These are phyloP conservation scores for Arabidopsis hybrid DNA, from an alignment of 441 rosid genomes.

Conservation along the genomic window DNA sequence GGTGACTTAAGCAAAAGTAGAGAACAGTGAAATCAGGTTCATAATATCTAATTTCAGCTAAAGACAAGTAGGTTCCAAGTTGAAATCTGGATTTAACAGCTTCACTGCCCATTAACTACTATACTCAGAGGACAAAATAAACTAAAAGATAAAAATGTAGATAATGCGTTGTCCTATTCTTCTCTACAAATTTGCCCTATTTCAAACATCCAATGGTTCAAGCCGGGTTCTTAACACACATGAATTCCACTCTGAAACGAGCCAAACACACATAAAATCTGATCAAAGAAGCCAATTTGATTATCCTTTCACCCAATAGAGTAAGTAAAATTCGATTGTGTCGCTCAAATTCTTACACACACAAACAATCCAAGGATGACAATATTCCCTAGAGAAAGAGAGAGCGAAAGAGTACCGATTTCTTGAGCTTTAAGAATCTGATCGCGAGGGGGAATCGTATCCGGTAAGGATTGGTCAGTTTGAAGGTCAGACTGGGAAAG, in stretches of 20 bases:
- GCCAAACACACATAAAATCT: conserved; percentile 12
- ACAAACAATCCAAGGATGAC: not conserved
- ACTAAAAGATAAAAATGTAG: not conserved
- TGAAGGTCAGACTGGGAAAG: conserved; percentile 40
- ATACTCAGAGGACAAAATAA: not conserved
- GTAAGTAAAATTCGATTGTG: not conserved
- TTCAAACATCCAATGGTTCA: not conserved
- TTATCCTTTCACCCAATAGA: conserved; percentile 2
- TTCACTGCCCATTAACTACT: not conserved
- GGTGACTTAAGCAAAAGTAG: not conserved
- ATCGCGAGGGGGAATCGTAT: conserved; percentile 28
- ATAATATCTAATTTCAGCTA: not conserved
- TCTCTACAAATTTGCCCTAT: not conserved
- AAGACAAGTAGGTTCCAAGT: not conserved
- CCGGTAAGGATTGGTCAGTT: conserved; percentile 40
- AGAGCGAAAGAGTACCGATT: conserved; percentile 40
- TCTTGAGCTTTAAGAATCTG: conserved; percentile 44
- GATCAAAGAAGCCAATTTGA: conserved; percentile 14
- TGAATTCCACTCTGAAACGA: conserved; percentile 11
- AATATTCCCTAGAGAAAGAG: not conserved
- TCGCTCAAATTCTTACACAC: conserved; percentile 11
- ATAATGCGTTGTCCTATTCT: not conserved
- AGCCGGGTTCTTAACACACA: not conserved
- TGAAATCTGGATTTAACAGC: not conserved
- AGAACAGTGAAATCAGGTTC: not conserved